These are phyloP conservation scores for Fusarium tjaetaba DNA, from an alignment of 2,329 filamentous ascomycete genomes.

Conservation along the genomic window DNA sequence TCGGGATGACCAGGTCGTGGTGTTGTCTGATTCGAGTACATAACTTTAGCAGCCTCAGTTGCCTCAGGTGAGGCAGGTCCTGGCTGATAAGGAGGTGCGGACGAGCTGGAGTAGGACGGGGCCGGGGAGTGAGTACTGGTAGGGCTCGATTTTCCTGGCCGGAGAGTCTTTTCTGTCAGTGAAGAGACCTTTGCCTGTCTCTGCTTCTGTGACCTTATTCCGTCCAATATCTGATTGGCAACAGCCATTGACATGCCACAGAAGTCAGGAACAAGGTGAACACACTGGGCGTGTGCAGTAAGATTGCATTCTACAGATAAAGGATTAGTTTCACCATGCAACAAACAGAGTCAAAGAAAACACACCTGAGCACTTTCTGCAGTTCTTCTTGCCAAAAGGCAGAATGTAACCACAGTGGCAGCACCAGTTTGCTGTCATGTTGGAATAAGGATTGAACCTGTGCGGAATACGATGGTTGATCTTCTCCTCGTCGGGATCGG, in stretches of 20 bases:
- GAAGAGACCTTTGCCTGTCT: slow-evolving; percentile 66
- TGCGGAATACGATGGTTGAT: slow-evolving; percentile 99
- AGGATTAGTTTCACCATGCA: slow-evolving; percentile 42
- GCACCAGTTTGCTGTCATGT: slow-evolving; percentile 99
- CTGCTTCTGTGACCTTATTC: slow-evolving; percentile 82
- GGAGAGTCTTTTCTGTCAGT: slow-evolving; percentile 74
- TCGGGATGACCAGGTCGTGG: slow-evolving; percentile 63
- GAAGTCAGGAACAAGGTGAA: slow-evolving; percentile 96
- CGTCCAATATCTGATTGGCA: slow-evolving; percentile 91
- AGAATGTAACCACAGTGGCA: slow-evolving; percentile 98
- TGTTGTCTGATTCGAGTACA: slow-evolving; percentile 66
- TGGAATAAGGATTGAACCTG: slow-evolving; percentile 95
- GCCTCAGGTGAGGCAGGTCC: slow-evolving; percentile 56
- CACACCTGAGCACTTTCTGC: slow-evolving; percentile 87
- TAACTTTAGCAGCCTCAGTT: slow-evolving; percentile 71
- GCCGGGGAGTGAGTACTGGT: slow-evolving; percentile 49
- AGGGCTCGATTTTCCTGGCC: slow-evolving; percentile 61
- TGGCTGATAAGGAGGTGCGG: slow-evolving; percentile 34
- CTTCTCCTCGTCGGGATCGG: slow-evolving; percentile 98
- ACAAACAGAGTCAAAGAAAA: neutral
- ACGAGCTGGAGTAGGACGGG: slow-evolving; percentile 49
- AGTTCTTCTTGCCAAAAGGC: slow-evolving; percentile 94
- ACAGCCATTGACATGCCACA: slow-evolving; percentile 99
- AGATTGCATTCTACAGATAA: slow-evolving; percentile 79
- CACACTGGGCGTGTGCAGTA: slow-evolving; percentile 90